A percentile compares a stretch with the other conserved stretches of the same genome.
phyloP scores from a whole-genome alignment of 768 basidiomycete species.

The Tephrocybe sp. region DNA sequence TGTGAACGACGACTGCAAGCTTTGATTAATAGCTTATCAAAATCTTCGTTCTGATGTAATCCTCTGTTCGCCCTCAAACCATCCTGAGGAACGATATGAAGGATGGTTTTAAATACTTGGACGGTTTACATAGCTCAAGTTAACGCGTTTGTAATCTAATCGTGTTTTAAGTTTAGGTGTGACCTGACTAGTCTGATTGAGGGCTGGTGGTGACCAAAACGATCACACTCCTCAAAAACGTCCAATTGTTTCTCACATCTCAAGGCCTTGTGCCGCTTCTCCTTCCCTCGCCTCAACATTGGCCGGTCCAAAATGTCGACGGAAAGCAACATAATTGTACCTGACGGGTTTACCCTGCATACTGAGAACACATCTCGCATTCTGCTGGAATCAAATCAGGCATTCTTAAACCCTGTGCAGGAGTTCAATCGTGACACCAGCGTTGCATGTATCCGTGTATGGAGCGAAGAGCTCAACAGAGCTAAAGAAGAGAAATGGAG shows the following conservation, averaged over 20 bases:
- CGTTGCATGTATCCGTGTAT: slow-evolving; percentile 86
- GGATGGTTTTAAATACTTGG: too few species aligned
- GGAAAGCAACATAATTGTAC: slow-evolving; percentile 39
- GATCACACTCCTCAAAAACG: slow-evolving; percentile 15
- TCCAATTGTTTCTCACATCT: slow-evolving; percentile 12
- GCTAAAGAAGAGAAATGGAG: slow-evolving; percentile 65
- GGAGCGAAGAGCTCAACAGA: slow-evolving; percentile 74
- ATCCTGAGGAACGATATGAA: too few species aligned
- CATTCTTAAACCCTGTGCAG: slow-evolving; percentile 96
- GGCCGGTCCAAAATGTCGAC: slow-evolving; percentile 22
- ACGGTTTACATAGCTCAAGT: too few species aligned
- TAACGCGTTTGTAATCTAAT: too few species aligned
- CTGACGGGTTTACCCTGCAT: slow-evolving; percentile 76
- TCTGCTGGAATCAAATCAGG: slow-evolving; percentile 76
- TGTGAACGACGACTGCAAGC: too few species aligned
- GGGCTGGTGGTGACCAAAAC: too few species aligned
- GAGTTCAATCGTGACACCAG: slow-evolving; percentile 97
- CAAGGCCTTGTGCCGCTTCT: slow-evolving; percentile 26
- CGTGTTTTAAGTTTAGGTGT: too few species aligned
- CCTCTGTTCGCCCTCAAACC: too few species aligned
- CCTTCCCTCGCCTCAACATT: background rate
- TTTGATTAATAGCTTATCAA: too few species aligned
- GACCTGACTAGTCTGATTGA: too few species aligned
- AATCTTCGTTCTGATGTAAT: too few species aligned
- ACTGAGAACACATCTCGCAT: slow-evolving; percentile 83